These are phyloP conservation scores for Asterella californica DNA, from an alignment of 225 moss, liverwort and hornwort genomes.

Conservation along the genomic window DNA sequence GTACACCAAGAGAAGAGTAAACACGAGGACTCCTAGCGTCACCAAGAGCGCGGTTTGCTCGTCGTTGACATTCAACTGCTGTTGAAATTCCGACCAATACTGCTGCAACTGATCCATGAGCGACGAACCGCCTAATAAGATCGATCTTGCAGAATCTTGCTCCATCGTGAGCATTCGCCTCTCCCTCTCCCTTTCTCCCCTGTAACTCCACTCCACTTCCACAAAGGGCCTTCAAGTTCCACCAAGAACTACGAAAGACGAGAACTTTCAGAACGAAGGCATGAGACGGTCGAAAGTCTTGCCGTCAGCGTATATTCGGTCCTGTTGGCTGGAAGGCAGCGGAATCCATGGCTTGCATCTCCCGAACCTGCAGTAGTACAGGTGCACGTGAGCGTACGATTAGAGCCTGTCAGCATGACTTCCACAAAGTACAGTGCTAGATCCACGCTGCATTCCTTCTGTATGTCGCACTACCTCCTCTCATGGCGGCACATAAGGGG, in stretches of 20 bases:
- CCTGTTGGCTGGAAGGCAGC: neutral
- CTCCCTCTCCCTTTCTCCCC: neutral
- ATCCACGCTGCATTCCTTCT: neutral
- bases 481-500: neutral
- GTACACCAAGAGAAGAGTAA: conserved; percentile 31
- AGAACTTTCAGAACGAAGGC: neutral
- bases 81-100: conserved; percentile 23
- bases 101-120: conserved; percentile 29
- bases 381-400: conserved; percentile 4
- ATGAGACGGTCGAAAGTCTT: neutral
- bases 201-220: no score
- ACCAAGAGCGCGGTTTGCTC: conserved; percentile 31
- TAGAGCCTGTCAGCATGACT: neutral
- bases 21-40: conserved; percentile 33
- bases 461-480: neutral
- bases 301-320: neutral
- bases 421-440: neutral
- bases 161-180: conserved; percentile 15
- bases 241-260: neutral
- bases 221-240: no score
- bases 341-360: neutral
- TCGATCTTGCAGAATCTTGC: conserved; percentile 15
- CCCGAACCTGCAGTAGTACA: neutral
- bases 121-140: neutral
- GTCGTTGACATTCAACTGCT: conserved; percentile 24